Conservation (phyloP, 2,329 filamentous ascomycete species). For the Fusarium neocosmosporiellum region DNA sequence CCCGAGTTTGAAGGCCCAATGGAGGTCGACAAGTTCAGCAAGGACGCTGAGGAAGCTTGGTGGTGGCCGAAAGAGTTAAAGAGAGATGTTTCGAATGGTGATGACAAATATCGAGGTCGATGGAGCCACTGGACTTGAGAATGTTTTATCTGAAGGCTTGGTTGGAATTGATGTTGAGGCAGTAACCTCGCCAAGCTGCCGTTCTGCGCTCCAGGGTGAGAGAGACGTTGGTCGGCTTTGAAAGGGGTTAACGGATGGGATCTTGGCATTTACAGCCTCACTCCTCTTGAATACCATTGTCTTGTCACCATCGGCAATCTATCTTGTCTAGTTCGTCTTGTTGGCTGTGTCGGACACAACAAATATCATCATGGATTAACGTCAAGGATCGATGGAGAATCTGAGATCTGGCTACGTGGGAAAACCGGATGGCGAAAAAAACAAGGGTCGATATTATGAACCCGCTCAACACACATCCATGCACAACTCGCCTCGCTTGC, state of each 20-base stretch:
- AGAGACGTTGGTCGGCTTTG: too few relatives aligned
- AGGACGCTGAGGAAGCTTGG: background rate
- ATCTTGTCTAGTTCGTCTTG: background rate
- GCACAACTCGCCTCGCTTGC: background rate
- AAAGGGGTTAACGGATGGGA: too few relatives aligned
- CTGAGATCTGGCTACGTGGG: background rate
- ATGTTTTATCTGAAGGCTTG: background rate
- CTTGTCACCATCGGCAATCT: background rate
- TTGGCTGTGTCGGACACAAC: background rate
- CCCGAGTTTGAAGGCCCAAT: background rate
- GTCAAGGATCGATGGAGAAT: background rate
- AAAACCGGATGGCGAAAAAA: background rate
- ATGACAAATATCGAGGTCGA: background rate
- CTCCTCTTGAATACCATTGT: background rate
- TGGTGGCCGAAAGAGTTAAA: background rate
- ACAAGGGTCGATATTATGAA: background rate
- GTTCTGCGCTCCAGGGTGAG: too few relatives aligned
- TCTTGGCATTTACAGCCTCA: background rate
- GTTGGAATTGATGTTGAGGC: too few relatives aligned
- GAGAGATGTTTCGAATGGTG: background rate
- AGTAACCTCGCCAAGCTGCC: too few relatives aligned
- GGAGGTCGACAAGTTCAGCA: background rate
- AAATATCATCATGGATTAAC: background rate
- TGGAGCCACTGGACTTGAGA: background rate
- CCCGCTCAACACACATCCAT: background rate